Base-by-base conservation (phyloP, 1,284 basidiomycete species). In the Neolentinus lepideus region DNA sequence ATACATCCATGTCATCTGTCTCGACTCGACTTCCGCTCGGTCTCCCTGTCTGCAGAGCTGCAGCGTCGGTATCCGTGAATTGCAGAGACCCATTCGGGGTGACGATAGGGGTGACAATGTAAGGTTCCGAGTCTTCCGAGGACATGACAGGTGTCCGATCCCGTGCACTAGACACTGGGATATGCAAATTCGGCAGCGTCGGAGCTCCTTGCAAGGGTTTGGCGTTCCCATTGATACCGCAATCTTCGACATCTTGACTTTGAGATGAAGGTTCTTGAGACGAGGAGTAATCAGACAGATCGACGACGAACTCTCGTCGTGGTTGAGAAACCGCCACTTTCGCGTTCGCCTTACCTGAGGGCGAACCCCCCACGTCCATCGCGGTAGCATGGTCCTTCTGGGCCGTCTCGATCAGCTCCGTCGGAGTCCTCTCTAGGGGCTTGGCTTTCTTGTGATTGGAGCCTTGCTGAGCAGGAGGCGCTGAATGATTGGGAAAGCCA, bases 61-160 rank as follows among this genome's bases (percentile, higher is more conserved):
- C n/a, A n/a, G n/a, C n/a, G n/a, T n/a, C n/a, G n/a, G n/a, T n/a
- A 16, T 67, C 61, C 33, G 66, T 67, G 71, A 75, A 77, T 53
- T 77, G 73, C n/a, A 78, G 66, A 3, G 79, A 80, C 33, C 78
- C 77, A 56, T 78, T 75, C 0, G 83, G 84, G 14, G 80, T 82
- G 24, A 78, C 71, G 31, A 77, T 59, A 2, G 84, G 81, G 1
- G 81, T 80, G 53, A 74, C 70, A 54, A 80, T 66, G 57, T 72
- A 75, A 4, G 66, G 61, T 25, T 76, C 75, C 19, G 74, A 69
- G 35, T 74, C 74, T 61, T 80, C 76, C 2, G 79, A 77, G 12
- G 38, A 21, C 6, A 43, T 3, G 38, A 6, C n/a, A 16, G 53
- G 68, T 66, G 57, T 27, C 64, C 56, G 57, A 38, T 57, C 57